phyloP scores from a whole-genome alignment of 2,329 filamentous ascomycete genomes.

The Aspergillus viridinutans region DNA sequence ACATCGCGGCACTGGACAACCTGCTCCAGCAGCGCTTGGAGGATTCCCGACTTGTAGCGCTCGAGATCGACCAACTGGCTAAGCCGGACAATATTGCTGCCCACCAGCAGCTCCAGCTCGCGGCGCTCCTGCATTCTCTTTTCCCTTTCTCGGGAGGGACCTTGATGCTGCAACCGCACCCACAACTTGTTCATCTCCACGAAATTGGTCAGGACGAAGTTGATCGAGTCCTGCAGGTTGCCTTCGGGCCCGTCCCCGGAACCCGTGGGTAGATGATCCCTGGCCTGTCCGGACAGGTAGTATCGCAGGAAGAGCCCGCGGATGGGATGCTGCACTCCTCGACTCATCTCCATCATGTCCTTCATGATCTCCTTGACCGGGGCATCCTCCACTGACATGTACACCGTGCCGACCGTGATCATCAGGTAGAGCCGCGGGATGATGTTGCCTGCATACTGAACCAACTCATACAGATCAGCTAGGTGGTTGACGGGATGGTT shows the following conservation, averaged over 20 bases:
- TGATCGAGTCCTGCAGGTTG: conserved; percentile 95
- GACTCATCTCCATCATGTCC: conserved; percentile 99
- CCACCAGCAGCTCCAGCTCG: conserved; percentile 90
- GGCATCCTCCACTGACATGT: conserved; percentile 97
- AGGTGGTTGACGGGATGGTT: conserved; percentile 97
- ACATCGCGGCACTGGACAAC: conserved; percentile 98
- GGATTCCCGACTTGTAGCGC: conserved; percentile 84
- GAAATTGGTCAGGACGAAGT: conserved; percentile 96
- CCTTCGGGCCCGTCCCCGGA: conserved; percentile 88
- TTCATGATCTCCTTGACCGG: conserved; percentile 99
- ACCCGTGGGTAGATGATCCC: conserved; percentile 78
- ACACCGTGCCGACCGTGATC: conserved; percentile 98
- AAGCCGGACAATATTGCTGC: conserved; percentile 90
- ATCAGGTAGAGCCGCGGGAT: conserved; percentile 94
- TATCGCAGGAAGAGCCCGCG: conserved; percentile 93
- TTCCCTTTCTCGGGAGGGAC: conserved; percentile 90
- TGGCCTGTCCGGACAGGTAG: conserved; percentile 90
- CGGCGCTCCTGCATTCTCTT: conserved; percentile 90
- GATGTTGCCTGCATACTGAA: conserved; percentile 98
- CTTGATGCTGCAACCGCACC: conserved; percentile 96
- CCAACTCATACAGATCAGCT: conserved; percentile 94
- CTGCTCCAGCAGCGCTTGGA: conserved; percentile 87
- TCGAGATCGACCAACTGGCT: conserved; percentile 95
- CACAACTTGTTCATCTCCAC: conserved; percentile 99
- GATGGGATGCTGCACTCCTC: conserved; percentile 94